Percentiles rank a stretch among this genome's conserved stretches.
These are phyloP conservation scores for Entomortierella chlamydospora DNA, from an alignment of 192 early-diverging fungal species.

Conservation along the genomic window DNA sequence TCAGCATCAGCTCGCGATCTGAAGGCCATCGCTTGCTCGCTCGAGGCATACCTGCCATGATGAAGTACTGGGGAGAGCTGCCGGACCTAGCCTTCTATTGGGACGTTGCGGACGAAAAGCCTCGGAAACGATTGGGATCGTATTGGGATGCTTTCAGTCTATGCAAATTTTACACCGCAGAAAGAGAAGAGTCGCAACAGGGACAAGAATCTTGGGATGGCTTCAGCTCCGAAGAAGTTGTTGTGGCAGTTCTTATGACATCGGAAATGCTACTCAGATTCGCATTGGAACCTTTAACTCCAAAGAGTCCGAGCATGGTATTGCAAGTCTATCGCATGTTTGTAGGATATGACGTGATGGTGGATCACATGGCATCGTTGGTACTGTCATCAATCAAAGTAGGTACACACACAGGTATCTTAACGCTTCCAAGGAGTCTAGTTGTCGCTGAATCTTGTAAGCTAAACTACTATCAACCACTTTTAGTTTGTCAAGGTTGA, in stretches of 20 bases:
- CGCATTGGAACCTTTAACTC: constrained; percentile 23
- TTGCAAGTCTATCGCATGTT: constrained; percentile 9
- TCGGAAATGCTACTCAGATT: constrained; percentile 21
- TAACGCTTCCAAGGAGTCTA: too few relatives aligned
- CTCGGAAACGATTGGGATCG: not conserved
- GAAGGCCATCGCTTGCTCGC: constrained; percentile 23
- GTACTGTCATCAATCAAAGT: constrained; percentile 31
- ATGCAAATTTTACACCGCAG: not conserved
- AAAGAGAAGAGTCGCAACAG: not conserved
- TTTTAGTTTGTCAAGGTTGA: constrained; percentile 2
- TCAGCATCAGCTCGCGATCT: constrained; percentile 28
- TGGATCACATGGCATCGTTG: constrained; percentile 33
- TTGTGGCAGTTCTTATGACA: constrained; percentile 2
- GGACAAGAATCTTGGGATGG: not conserved
- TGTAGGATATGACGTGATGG: constrained; percentile 22
- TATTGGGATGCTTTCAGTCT: constrained; percentile 15
- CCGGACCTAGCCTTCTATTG: constrained; percentile 9
- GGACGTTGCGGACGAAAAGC: not conserved
- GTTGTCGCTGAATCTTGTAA: too few relatives aligned
- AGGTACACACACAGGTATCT: too few relatives aligned
- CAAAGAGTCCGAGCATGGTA: not conserved
- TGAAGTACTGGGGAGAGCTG: constrained; percentile 3
- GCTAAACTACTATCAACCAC: not conserved
- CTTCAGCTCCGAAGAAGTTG: not conserved
- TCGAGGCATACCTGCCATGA: constrained; percentile 12